Evolutionary conservation across 148 eudicot species (phyloP).

Genomic region (Rhododendron henanense): DNA sequence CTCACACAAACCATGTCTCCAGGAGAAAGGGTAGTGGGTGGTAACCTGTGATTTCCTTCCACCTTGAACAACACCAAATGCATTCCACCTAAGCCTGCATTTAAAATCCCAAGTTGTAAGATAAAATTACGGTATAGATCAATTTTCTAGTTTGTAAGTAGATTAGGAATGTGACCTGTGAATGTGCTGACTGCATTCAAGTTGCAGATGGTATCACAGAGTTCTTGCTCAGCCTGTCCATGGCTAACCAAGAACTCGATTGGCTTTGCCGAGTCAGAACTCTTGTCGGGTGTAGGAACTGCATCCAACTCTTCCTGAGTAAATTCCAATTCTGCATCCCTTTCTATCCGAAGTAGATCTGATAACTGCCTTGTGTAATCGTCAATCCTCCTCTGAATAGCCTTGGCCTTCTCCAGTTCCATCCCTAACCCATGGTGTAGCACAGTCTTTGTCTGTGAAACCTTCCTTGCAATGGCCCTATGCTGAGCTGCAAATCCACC

Average conservation of each 20-base stretch:
- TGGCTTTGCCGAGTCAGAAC: slow-evolving; percentile 51
- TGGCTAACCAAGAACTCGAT: slow-evolving; percentile 80
- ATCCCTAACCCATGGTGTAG: slow-evolving; percentile 54
- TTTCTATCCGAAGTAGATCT: slow-evolving; percentile 64
- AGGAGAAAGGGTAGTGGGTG: slow-evolving; percentile 80
- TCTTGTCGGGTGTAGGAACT: slow-evolving; percentile 59
- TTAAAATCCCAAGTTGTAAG: slow-evolving; percentile 14
- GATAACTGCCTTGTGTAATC: slow-evolving; percentile 61
- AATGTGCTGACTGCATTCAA: slow-evolving; percentile 72
- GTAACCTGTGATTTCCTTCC: slow-evolving; percentile 72
- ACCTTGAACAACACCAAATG: slow-evolving; percentile 75
- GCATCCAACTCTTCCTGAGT: slow-evolving; percentile 85
- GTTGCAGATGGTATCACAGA: slow-evolving; percentile 85
- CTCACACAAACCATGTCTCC: slow-evolving; percentile 95
- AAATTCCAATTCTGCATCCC: slow-evolving; percentile 82
- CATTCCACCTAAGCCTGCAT: slow-evolving; percentile 83
- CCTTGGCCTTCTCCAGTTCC: slow-evolving; percentile 49
- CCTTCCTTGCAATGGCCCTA: slow-evolving; percentile 79
- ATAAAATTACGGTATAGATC: background rate
- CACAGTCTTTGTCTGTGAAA: slow-evolving; percentile 35
- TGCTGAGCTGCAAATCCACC: slow-evolving; percentile 65
- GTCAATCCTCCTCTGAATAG: slow-evolving; percentile 61
- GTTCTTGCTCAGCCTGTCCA: slow-evolving; percentile 84
- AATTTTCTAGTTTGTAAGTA: background rate
- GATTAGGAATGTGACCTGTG: slow-evolving; percentile 39